Conservation (phyloP, 2,329 filamentous ascomycete genomes). For the Aspergillus sp. region DNA sequence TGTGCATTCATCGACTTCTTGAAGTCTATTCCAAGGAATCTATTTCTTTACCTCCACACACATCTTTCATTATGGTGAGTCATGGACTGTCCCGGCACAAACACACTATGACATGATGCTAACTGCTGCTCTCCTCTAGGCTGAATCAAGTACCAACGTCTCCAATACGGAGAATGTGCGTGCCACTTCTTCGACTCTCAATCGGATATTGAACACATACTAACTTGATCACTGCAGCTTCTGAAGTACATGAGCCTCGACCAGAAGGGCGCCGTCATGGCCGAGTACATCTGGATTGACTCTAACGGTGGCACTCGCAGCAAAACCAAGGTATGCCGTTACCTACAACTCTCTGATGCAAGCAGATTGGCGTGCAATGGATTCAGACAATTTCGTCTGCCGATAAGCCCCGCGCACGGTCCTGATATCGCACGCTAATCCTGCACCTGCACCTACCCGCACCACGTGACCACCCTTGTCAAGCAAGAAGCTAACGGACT, state of each 20-base stretch:
- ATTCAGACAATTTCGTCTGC: not conserved
- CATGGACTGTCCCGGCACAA: not conserved
- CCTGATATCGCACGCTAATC: slow-evolving; percentile 17
- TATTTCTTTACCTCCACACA: slow-evolving; percentile 11
- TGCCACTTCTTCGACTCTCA: slow-evolving; percentile 28
- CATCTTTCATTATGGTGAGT: slow-evolving; percentile 16
- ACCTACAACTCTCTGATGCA: not conserved
- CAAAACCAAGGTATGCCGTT: slow-evolving; percentile 83
- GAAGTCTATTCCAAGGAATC: slow-evolving; percentile 4
- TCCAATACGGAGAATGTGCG: slow-evolving; percentile 50
- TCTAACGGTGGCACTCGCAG: slow-evolving; percentile 78
- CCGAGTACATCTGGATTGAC: slow-evolving; percentile 98
- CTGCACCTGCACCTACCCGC: slow-evolving; percentile 27
- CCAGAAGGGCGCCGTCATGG: slow-evolving; percentile 85
- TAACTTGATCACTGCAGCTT: slow-evolving; percentile 60
- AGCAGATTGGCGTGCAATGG: not conserved
- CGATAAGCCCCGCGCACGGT: slow-evolving; percentile 30
- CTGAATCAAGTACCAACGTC: slow-evolving; percentile 42
- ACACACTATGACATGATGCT: slow-evolving; percentile 5
- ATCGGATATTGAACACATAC: slow-evolving; percentile 37
- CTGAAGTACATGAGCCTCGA: slow-evolving; percentile 84
- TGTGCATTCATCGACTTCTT: not conserved
- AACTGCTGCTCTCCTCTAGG: slow-evolving; percentile 39
- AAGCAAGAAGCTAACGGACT: not conserved
- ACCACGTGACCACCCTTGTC: slow-evolving; percentile 23